Conservation (phyloP, 169 alveolate genomes). For the Plasmodium ovale region DNA sequence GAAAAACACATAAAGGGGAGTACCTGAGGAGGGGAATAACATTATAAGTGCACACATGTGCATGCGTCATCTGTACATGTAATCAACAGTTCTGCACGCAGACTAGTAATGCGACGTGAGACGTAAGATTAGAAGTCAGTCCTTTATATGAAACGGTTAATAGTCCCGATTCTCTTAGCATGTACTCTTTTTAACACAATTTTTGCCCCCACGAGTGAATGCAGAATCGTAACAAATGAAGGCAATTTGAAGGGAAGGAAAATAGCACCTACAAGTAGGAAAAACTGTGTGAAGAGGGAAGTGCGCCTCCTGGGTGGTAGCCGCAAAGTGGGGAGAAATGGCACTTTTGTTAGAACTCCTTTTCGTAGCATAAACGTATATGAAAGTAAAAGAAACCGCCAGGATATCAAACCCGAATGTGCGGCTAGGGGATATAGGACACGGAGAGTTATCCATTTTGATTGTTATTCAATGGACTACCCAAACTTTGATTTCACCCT, state of each 20-base stretch:
- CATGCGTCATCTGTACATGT: background rate
- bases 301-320: background rate
- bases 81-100: background rate
- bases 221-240: background rate
- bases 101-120: background rate
- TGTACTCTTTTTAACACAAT: background rate
- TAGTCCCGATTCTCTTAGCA: background rate
- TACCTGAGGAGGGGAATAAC: too few relatives aligned
- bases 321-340: background rate
- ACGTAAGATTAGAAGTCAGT: background rate
- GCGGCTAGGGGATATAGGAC: background rate
- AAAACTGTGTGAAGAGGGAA: background rate
- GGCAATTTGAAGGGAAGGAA: background rate
- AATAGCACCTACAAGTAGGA: background rate
- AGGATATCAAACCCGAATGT: background rate
- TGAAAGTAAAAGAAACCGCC: background rate
- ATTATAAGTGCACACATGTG: background rate
- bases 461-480: background rate
- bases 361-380: too few relatives aligned
- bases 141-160: slow-evolving; percentile 5
- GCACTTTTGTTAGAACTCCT: background rate
- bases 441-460: background rate
- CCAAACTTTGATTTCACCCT: slow-evolving; percentile 39
- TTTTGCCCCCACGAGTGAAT: background rate
- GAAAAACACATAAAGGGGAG: too few relatives aligned